A percentile compares a stretch with the other conserved stretches of the same genome.
Conservation (phyloP, 306 rosid species). For the Begonia peltatifolia region DNA sequence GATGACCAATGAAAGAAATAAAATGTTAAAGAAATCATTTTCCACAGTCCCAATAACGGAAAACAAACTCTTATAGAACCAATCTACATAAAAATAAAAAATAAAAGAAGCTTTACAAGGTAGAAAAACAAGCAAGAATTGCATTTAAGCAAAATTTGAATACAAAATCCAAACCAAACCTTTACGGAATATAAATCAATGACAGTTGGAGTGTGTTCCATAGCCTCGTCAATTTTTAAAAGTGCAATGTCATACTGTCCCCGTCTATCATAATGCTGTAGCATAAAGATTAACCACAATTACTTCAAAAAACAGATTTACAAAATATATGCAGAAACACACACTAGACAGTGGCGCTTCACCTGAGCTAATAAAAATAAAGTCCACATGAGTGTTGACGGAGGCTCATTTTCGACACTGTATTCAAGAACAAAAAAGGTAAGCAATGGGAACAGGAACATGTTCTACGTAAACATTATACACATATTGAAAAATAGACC, state of each 20-base stretch:
- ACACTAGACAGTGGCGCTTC: slow-evolving; percentile 2
- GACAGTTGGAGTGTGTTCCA: slow-evolving; percentile 86
- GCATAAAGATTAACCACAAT: slow-evolving; percentile 12
- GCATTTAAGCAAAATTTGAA: too few species aligned
- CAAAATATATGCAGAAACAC: slow-evolving; percentile 2
- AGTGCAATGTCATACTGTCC: slow-evolving; percentile 69
- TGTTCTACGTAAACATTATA: too few species aligned
- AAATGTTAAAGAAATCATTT: too few species aligned
- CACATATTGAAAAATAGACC: too few species aligned
- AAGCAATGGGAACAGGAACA: too few species aligned
- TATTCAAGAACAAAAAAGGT: slow-evolving; percentile 4
- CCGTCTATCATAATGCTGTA: slow-evolving; percentile 92
- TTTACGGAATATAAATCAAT: slow-evolving; percentile 91
- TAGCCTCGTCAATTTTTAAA: slow-evolving; percentile 78
- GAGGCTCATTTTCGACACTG: slow-evolving; percentile 75
- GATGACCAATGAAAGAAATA: too few species aligned
- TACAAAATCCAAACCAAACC: slow-evolving; percentile 27
- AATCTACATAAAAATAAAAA: too few species aligned
- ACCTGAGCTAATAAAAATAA: slow-evolving; percentile 95
- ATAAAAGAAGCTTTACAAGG: too few species aligned
- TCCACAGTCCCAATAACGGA: too few species aligned
- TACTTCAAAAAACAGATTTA: slow-evolving; percentile 1
- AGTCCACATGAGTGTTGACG: slow-evolving; percentile 93
- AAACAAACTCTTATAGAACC: too few species aligned
- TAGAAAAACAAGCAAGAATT: too few species aligned